Base-by-base conservation (phyloP, 1,139 yeast genomes). In the Pichiaceae sp. region DNA sequence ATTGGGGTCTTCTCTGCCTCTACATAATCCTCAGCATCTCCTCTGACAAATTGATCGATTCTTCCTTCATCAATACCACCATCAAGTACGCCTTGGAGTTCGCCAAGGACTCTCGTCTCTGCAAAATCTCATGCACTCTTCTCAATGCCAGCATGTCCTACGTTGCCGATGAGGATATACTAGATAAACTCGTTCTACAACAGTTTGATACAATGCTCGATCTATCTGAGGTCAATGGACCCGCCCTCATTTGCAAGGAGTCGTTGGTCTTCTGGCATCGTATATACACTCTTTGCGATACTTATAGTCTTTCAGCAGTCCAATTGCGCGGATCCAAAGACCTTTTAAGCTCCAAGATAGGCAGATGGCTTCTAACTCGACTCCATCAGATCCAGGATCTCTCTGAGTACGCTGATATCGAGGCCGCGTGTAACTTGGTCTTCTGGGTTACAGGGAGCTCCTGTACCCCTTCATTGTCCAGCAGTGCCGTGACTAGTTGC, bases 171-270 rank as follows among this genome's bases (percentile, higher is more conserved):
- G n/a, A 9, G 7, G 28, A 9, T 8, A 14, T 14, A 9, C 14
- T 32, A 8, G 23, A 19, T 36, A 56, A 55, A 12, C 54, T 68
- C 0, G 45, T 74, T 4, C 39, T 60, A 1, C 69, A 64, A 28
- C 73, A 70, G 45, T 53, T 75, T 19, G 70, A 68, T 33, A 69
- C 67, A 24, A 39, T 75, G 2, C 57, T 72, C 30, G 81, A 76
- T 31, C 53, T 72, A 12, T 59, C 83, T 0, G 78, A 73, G 31
- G 60, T 75, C 2, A 71, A 69, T 48, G 89, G 89, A 0, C 89
- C 91, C 1, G 50, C 55, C 2, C 26, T 40, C 1, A 40, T 78
- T 1, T 60, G 65, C 36, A 59, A 68, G 33, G 72, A 68, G 38
- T 62, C 81, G 6, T 59, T 75, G 32, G 48, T 53, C 15, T 73